These are phyloP conservation scores for Fagus crenata DNA, from an alignment of 306 rosid genomes.

Conservation along the genomic window DNA sequence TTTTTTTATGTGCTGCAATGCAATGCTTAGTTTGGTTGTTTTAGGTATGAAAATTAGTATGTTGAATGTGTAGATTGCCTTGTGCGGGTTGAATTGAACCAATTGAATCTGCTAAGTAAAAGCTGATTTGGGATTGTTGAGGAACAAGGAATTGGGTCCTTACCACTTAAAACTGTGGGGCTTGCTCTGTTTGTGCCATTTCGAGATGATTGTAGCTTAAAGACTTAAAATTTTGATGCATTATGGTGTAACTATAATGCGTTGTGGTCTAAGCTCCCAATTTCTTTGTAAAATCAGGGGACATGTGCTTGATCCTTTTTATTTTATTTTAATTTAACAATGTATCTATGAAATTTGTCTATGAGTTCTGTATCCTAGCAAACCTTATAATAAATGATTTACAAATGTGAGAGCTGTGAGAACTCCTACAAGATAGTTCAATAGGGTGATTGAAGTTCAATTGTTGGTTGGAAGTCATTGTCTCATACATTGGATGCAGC, in stretches of 20 bases:
- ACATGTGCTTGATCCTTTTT: background rate
- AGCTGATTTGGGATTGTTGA: background rate
- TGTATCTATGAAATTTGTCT: background rate
- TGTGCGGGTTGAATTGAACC: background rate
- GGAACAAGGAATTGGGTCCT: background rate
- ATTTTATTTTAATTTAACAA: background rate
- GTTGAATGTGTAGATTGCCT: background rate
- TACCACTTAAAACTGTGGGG: background rate
- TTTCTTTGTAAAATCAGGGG: background rate
- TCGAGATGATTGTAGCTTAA: background rate
- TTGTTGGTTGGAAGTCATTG: too few relatives aligned
- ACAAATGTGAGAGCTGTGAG: too few relatives aligned
- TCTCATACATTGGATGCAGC: too few relatives aligned
- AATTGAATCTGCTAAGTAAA: background rate
- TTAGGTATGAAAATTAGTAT: background rate
- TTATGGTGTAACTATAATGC: background rate
- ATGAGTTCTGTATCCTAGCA: background rate
- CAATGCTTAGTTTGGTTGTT: background rate
- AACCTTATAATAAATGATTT: background rate
- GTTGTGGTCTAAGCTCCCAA: background rate
- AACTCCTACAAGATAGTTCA: too few relatives aligned
- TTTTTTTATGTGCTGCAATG: background rate
- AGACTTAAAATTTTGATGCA: background rate
- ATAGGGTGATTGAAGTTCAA: too few relatives aligned
- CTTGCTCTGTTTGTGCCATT: background rate